Conservation (phyloP, 2,329 filamentous ascomycete species). For the Monilinia aucupariae region DNA sequence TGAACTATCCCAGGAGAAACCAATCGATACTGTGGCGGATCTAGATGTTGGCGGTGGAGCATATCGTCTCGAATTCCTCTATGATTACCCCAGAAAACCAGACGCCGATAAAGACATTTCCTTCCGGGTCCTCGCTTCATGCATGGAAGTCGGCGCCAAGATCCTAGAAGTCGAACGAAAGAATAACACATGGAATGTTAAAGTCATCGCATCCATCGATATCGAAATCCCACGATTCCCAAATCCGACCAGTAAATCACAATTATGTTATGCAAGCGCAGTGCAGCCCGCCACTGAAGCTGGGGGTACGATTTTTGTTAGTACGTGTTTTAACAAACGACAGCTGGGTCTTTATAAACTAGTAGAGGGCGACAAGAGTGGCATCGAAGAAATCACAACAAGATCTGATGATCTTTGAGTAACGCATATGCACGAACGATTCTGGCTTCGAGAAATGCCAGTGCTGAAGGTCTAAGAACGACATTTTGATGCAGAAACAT, state of each 20-base stretch:
- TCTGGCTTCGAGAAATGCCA: no score
- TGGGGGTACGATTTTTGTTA: constrained; percentile 47
- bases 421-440: neutral
- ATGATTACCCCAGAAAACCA: constrained; percentile 18
- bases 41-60: constrained; percentile 72
- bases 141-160: constrained; percentile 83
- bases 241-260: constrained; percentile 64
- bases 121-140: constrained; percentile 68
- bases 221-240: neutral
- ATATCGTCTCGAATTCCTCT: constrained; percentile 71
- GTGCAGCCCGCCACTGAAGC: constrained; percentile 41
- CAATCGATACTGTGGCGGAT: constrained; percentile 4
- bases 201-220: constrained; percentile 34
- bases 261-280: constrained; percentile 90
- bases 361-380: neutral
- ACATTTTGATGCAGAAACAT: neutral
- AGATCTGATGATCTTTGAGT: neutral
- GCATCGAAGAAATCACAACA: neutral
- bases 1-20: constrained; percentile 37
- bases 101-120: constrained; percentile 22
- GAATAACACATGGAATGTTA: constrained; percentile 55
- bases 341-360: constrained; percentile 61
- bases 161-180: constrained; percentile 48
- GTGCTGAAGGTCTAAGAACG: no score
- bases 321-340: constrained; percentile 73